Evolutionary conservation across 345 rosid genomes (phyloP), one percentile per base, ranked within the genome.

Genomic region (Moricandia moricandioides): DNA sequence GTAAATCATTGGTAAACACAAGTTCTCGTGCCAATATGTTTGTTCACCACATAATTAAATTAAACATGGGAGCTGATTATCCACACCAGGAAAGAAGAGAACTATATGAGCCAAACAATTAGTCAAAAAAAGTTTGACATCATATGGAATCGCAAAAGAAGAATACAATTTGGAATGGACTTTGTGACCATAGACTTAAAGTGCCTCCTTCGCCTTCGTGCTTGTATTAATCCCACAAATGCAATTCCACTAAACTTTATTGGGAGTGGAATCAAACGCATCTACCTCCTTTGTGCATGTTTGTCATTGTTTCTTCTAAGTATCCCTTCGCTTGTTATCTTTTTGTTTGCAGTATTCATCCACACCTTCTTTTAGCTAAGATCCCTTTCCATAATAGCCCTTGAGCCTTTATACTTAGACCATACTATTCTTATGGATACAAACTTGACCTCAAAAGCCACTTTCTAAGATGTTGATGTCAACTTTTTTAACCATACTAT

Each of bases 281-380:
- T 84, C 79, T 39, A 91, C 84, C 70, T 84, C 82, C 1, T 81
- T n/a, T 80, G 17, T 86, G 87, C 93, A 88, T 79, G 65, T 80
- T 69, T 6, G 87, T 49, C 80, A 86, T 87, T 30, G 84, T 88
- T 40, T 82, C 69, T 70, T 80, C 82, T 55, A 83, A 89, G 69
- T 88, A 88, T 51, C 82, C 87, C 75, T 82, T 87, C 6, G 91
- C 87, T 71, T 85, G 91, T 77, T 91, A 83, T 82, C 95, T 91
- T 86, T 86, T 84, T 62, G 86, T 71, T 90, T 87, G 47, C 37
- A 43, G 62, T 7, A 69, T 7, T 62, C 62, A 3, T 34, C 61
- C 34, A 75, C 29, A 47, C 27, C 43, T 4, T 69, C 49, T 58
- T 14, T 35, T 17, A 51, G 12, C 24, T 49, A 10, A 12, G 16